These are phyloP conservation scores for Heterobasidion occidentale DNA, from an alignment of 1,284 basidiomycete species.

Conservation along the genomic window DNA sequence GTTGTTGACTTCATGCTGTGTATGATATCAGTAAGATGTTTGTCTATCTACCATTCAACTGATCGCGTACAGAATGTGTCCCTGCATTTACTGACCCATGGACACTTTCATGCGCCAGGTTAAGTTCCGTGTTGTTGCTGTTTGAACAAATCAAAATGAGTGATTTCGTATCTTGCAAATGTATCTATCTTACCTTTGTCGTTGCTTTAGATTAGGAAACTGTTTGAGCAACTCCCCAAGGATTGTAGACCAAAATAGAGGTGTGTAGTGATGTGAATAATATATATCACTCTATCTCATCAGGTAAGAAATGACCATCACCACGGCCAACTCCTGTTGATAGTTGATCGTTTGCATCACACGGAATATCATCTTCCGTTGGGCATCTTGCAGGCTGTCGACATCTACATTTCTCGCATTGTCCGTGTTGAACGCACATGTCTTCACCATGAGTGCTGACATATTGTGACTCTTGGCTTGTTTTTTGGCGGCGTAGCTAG, in stretches of 20 bases:
- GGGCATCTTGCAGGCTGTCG: slow-evolving; percentile 12
- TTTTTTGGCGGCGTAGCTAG: slow-evolving; percentile 17
- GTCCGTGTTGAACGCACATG: slow-evolving; percentile 19
- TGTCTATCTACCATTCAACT: too few species aligned
- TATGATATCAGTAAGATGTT: neutral
- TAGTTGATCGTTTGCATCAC: slow-evolving; percentile 21
- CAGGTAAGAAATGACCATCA: slow-evolving; percentile 25
- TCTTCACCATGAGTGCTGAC: slow-evolving; percentile 23
- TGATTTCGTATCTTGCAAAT: too few species aligned
- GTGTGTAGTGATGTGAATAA: slow-evolving; percentile 22
- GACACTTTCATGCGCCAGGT: too few species aligned
- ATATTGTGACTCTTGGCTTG: slow-evolving; percentile 16
- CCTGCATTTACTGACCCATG: too few species aligned
- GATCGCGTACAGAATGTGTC: too few species aligned
- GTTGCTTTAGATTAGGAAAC: slow-evolving; percentile 10
- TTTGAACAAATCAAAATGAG: too few species aligned
- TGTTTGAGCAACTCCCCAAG: slow-evolving; percentile 9
- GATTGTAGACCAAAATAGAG: slow-evolving; percentile 24
- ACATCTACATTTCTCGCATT: slow-evolving; percentile 7
- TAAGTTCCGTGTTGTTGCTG: too few species aligned
- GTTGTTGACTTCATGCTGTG: neutral
- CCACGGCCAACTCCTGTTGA: slow-evolving; percentile 26
- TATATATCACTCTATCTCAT: slow-evolving; percentile 27
- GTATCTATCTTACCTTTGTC: too few species aligned
- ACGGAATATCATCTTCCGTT: slow-evolving; percentile 18